Evolutionary conservation across 2,329 filamentous ascomycete genomes (phyloP), one percentile per base, ranked within the genome.

Genomic region (Calonectria leucothoes): DNA sequence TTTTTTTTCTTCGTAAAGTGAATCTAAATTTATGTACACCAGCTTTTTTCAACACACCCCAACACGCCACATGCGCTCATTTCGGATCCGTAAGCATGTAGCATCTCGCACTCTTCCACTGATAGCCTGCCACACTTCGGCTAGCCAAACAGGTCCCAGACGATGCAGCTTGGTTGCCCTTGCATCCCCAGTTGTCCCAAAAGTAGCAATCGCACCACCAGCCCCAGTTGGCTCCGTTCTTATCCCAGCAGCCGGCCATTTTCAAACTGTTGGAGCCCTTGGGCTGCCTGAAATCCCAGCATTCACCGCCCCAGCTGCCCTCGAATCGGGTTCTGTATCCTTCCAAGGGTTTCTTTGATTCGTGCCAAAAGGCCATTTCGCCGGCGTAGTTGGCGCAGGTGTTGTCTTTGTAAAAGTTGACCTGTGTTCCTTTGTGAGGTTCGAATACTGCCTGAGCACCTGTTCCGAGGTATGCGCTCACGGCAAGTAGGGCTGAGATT

Each of bases 101-200:
- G 57, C 57, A 63, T 11, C 37, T 42, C 57, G 57, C 57, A 6
- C 57, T 61, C 33, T 61, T 61, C 57, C 57, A 61, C 35, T 61
- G 57, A 23, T 42, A 61, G 12, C 57, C 57, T 15, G 33, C 57
- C 6, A n/a, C n/a, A 12, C 57, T 42, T 42, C 57, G 57, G 20
- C 57, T 17, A 11, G 57, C 12, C 33, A 61, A 27, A 29, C 57
- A 61, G 20, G 33, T 61, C 5, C 33, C 25, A 15, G 25, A 39
- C 10, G 57, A 27, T 39, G 3, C 11, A 27, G 33, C 35, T 12
- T 61, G n/a, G 57, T 37, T 39, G n/a, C 57, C 57, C 8, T 42
- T 42, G 57, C 57, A 61, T 42, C 57, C 57, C 57, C 57, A 61
- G 31, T 61, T n/a, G 31, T 61, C 57, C 57, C 57, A 61, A 29